phyloP scores from a whole-genome alignment of 2,329 filamentous ascomycete genomes.

The Colletotrichum chlorophyti region DNA sequence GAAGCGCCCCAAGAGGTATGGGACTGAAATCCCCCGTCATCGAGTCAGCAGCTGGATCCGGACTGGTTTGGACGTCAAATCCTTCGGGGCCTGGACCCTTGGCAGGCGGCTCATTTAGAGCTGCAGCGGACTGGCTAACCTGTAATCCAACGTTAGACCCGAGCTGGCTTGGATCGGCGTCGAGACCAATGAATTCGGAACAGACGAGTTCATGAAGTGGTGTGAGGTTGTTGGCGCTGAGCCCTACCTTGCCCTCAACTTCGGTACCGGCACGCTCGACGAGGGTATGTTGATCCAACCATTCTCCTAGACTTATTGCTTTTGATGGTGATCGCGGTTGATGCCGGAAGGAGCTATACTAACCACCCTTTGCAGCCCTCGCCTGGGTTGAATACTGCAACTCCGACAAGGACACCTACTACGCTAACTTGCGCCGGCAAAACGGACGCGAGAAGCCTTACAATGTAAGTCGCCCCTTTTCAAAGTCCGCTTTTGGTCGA shows the following conservation, averaged over 20 bases:
- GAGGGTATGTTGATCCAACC: slow-evolving; percentile 35
- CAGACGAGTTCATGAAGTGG: slow-evolving; percentile 87
- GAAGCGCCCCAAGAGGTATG: slow-evolving; percentile 60
- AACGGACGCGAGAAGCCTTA: slow-evolving; percentile 81
- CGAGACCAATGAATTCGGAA: slow-evolving; percentile 82
- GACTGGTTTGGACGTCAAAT: neutral
- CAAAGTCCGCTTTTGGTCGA: too few relatives aligned
- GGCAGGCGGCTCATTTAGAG: neutral
- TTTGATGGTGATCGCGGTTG: too few relatives aligned
- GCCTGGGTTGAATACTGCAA: slow-evolving; percentile 91
- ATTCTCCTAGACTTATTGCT: neutral
- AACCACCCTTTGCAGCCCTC: slow-evolving; percentile 49
- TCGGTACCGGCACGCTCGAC: slow-evolving; percentile 72
- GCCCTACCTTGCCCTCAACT: slow-evolving; percentile 82
- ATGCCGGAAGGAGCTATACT: too few relatives aligned
- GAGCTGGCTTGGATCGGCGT: slow-evolving; percentile 82
- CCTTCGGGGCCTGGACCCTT: neutral
- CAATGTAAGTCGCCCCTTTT: slow-evolving; percentile 50
- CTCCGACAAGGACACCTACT: slow-evolving; percentile 77
- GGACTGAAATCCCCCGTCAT: neutral
- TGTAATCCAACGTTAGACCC: slow-evolving; percentile 50
- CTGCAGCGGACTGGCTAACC: slow-evolving; percentile 9
- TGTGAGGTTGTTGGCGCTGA: slow-evolving; percentile 75
- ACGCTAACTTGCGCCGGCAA: slow-evolving; percentile 78
- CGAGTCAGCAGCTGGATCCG: neutral